Evolutionary conservation across 2,329 filamentous ascomycete species (phyloP), one percentile per base, ranked within the genome.

Genomic region (Hypoxylon sp.): DNA sequence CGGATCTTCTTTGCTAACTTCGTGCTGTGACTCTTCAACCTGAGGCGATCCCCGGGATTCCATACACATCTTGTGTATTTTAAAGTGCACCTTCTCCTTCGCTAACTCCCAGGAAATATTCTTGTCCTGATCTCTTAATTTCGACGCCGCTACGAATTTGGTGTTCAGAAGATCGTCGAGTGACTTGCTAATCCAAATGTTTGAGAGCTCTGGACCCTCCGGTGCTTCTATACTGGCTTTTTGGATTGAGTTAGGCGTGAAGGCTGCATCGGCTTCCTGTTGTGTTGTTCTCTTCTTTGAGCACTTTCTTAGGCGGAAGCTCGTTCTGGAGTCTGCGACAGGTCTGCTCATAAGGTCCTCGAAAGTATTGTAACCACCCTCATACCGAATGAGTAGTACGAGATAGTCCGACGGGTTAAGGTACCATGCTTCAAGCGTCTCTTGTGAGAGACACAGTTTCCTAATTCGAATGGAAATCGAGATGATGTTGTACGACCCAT

Each of bases 391-490:
- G 21, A 97, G 82, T 3, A 97, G 82, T 3, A 95, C 86, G 42
- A 97, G 78, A 74, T 95, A 94, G 35, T 94, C 90, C 0, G 83
- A 79, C 0, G 84, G 80, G 13, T 86, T 80, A 10, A 97, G 78
- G 66, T 91, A 86, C 94, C 94, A 97, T 1, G 93, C 92, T 74
- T 91, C 85, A 79, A 93, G 87, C 0, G 89, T 90, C 74, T 94
- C 92, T 39, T 91, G 85, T 0, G 92, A 91, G 11, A 97, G 87
- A 0, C 87, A 89, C 1, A 97, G 86, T 72, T 91, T 92, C 3
- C 85, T 82, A 31, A 92, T 87, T 3, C 88, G 89, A 31, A 92
- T 86, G 0, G 93, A 93, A 1, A 96, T 79, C 3, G 88, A 89
- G 17, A 96, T 78, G 2, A 86, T 82, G 65, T 81, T 84, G 10